Base-by-base conservation (phyloP, 2,329 filamentous ascomycete genomes). In the Colletotrichum musae region DNA sequence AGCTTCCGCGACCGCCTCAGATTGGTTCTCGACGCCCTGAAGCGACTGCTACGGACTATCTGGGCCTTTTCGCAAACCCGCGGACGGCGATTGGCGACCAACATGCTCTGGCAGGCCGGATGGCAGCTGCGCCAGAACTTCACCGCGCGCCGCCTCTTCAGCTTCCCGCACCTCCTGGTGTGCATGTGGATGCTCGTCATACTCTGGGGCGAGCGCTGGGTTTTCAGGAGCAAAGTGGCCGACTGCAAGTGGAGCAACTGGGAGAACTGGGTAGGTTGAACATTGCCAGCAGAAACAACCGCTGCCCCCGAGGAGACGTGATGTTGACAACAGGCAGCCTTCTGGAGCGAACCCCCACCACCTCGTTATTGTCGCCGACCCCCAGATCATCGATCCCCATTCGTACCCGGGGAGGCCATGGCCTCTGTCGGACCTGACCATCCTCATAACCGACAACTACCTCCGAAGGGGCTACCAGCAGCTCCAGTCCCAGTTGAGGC, bases 381-480 rank as follows among this genome's bases (percentile, higher is more conserved):
- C 95, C 51, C 95, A 98, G 79, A 87, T 98, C 68, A 94, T 96
- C 76, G 95, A 98, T 80, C 93, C 94, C 63, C 94, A 98, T 80
- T 97, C 94, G n/a, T 98, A 98, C 76, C 94, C 94, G 2, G 94
- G 92, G 74, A 91, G 95, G 26, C 88, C 88, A 7, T 89, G 88
- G 86, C 85, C 87, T 28, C 76, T 91, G 18, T 86, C 83, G 70
- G 79, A 86, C 12, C 72, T 90, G 45, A 89, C 87, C 5, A 78
- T 87, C 45, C 77, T 81, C 28, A 81, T 97, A 74, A 97, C 95
- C 64, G 96, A 99, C 80, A 93, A 94, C 77, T 99, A 98, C 80
- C 88, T 99, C 72, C 90, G 91, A 48, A 90, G 95, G 50, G 91
- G 93, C 9, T 98, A 97, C 78, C 88, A 85, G n/a, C 87, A 91